Evolutionary conservation across 78 protist genomes (phyloP), one percentile per base, ranked within the genome.

Genomic region (Dictyostelium firmibasis): DNA sequence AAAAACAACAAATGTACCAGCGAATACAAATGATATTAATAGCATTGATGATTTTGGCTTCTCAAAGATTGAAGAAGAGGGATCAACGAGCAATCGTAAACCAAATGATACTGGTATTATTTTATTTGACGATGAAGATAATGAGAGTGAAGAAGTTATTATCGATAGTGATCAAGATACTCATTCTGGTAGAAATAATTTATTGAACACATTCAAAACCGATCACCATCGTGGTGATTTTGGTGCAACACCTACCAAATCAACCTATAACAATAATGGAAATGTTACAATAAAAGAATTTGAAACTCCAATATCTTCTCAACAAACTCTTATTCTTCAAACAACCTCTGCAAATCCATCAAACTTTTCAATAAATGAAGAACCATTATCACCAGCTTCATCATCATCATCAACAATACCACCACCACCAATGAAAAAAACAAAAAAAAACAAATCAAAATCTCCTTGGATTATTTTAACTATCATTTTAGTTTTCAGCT

Each of bases 31-130:
- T 69, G 77, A 29, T 29, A 29, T 29, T 8, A 69, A 69, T 16
- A 50, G 62, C n/a, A 50, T 50, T 29, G 77, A 69, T 69, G 77
- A 69, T 69, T 69, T 69, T 31, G 77, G 77, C 14, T 69, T 69
- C 36, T 69, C 77, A 29, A 69, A 69, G 38, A 69, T 69, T 29
- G 77, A 69, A 69, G 38, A 69, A 4, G 77, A 69, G 33, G 23
- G 77, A 11, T 62, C 72, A n/a, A 7, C 70, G 8, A 18, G 14
- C 0, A 27, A 29, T 29, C 77, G 23, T 13, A 69, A 69, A 25
- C 38, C 77, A 69, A 69, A 69, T 29, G 36, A 29, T 31, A 29
- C 77, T 4, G 4, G n/a, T 62, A 62, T 25, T n/a, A 11, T 62
- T 23, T 62, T 25, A 25, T 62, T 62, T 62, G 72, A 23, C 25